Evolutionary conservation across 345 rosid species (phyloP), one percentile per base, ranked within the genome.

Genomic region (Heritiera littoralis): DNA sequence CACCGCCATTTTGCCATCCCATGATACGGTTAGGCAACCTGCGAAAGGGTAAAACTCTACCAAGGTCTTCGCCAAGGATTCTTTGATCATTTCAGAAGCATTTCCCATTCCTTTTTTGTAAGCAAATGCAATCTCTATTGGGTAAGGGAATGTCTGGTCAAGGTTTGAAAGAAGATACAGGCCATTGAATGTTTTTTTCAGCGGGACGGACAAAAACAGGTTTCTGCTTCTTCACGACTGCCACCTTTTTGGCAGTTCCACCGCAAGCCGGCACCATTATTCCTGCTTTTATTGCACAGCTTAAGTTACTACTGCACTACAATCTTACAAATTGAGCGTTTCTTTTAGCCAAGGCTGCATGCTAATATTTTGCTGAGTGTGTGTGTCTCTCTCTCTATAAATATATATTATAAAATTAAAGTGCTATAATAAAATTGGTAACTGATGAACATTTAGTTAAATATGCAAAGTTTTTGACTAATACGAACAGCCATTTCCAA

Each of bases 131-230:
- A 89, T 87, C 77, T 88, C 92, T 3, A 60, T 15, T 0, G 23
- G 20, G 3, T 3, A 59, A 28, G 1, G 93, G 90, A 7, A 90
- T 87, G 89, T 92, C 69, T 92, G 98, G 81, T 94, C 97, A 68
- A 92, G 93, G 83, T 94, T 94, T 0, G 98, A 94, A 69, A 94
- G 90, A 85, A 90, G 91, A 82, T 89, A 92, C n/a, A 91, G 84
- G 69, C 95, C 98, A 79, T 89, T 85, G 69, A 61, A 83, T 65
- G 97, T 94, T 23, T 89, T n/a, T 89, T 28, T 80, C 88, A 41
- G 87, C 94, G 2, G 98, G 98, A 49, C 83, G 63, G 6, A 91
- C 89, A 51, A 89, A 82, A 59, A 82, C 78, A 51, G 91, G 87
- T 75, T 88, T 87, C 63, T 81, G 80, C 75, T 90, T 88, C 64